phyloP scores from a whole-genome alignment of 306 rosid species.

The Potentilla sterilis region DNA sequence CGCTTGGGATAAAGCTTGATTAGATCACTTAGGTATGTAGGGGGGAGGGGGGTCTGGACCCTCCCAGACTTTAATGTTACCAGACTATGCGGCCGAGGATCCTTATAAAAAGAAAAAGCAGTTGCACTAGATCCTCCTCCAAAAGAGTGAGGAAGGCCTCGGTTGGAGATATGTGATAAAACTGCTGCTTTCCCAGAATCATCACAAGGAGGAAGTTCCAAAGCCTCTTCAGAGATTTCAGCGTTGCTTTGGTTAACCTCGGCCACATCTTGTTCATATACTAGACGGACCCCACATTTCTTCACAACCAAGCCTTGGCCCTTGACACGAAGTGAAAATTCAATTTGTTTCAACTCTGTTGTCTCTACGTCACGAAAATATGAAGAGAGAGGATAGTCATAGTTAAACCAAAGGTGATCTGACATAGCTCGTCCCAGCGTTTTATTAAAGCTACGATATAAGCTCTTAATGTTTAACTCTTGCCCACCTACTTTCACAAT shows the following conservation, averaged over 20 bases:
- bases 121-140: background rate
- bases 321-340: background rate
- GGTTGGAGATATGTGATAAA: background rate
- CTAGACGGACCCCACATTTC: background rate
- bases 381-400: too few relatives aligned
- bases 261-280: background rate
- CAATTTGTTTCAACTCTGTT: background rate
- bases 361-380: background rate
- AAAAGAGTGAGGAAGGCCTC: background rate
- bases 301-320: background rate
- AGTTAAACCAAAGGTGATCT: background rate
- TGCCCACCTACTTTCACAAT: background rate
- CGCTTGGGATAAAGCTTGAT: too few relatives aligned
- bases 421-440: background rate
- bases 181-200: background rate
- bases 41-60: too few relatives aligned
- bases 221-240: background rate
- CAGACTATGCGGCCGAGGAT: background rate
- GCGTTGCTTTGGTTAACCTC: background rate
- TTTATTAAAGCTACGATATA: accelerated
- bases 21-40: too few relatives aligned
- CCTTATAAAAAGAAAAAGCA: background rate
- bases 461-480: background rate
- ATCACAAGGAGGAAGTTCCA: background rate
- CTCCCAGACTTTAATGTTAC: too few relatives aligned